Percentiles rank a stretch among this genome's conserved stretches.
These are phyloP conservation scores for Pneumocystis oryctolagi DNA, from an alignment of 1,139 yeast genomes.

Conservation along the genomic window DNA sequence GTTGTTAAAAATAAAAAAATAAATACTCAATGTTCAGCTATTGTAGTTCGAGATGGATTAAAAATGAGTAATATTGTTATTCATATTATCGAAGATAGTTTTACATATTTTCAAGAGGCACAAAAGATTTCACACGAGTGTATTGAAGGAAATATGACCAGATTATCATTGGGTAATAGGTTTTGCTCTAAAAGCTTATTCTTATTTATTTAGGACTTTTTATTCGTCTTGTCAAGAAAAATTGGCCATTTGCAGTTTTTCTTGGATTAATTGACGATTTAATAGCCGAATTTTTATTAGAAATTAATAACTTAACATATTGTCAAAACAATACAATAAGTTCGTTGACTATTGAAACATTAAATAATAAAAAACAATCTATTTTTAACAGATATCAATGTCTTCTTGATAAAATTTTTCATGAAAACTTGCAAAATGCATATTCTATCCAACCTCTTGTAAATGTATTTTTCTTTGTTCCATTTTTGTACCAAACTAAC, in stretches of 20 bases:
- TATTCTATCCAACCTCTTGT: conserved; percentile 25
- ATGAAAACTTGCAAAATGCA: conserved; percentile 19
- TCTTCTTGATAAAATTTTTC: conserved; percentile 7
- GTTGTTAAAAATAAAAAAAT: background rate
- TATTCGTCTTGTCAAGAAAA: conserved; percentile 40
- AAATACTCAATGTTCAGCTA: conserved; percentile 4
- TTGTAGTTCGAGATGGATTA: conserved; percentile 9
- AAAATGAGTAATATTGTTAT: background rate
- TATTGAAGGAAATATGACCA: background rate
- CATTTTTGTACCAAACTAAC: background rate
- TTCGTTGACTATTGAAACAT: background rate
- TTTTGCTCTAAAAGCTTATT: background rate
- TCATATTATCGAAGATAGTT: conserved; percentile 15
- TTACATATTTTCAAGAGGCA: background rate
- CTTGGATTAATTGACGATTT: conserved; percentile 1
- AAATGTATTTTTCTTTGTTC: conserved; percentile 12
- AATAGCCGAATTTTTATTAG: background rate
- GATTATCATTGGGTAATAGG: background rate
- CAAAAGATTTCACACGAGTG: background rate
- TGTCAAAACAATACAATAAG: background rate
- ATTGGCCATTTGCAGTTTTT: conserved; percentile 34
- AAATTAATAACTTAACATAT: background rate
- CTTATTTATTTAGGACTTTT: conserved; percentile 51
- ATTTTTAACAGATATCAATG: conserved; percentile 1
- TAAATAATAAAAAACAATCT: background rate